Conservation (phyloP, 2,329 filamentous ascomycete genomes). For the Cladobotryum protrusum region DNA sequence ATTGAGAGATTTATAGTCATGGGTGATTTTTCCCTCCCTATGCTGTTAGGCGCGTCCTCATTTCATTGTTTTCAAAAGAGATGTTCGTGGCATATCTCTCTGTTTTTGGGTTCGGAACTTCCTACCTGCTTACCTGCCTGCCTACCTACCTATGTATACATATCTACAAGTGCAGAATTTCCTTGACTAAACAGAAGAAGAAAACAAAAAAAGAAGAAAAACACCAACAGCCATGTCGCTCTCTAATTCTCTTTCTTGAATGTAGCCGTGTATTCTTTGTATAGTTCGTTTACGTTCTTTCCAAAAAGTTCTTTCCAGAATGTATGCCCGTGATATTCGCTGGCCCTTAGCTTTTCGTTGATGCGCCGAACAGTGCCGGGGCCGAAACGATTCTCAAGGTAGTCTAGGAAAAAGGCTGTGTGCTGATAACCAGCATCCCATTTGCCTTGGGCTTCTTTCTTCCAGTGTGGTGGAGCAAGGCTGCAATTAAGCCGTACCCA, state of each 20-base stretch:
- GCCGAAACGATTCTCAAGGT: constrained; percentile 64
- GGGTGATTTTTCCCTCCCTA: neutral
- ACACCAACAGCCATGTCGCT: neutral
- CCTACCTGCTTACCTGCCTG: no score
- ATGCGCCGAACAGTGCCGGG: constrained; percentile 54
- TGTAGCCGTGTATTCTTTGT: constrained; percentile 59
- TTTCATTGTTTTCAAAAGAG: neutral
- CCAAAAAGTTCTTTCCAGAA: constrained; percentile 69
- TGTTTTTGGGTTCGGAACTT: neutral
- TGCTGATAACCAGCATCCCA: constrained; percentile 90
- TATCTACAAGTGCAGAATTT: neutral
- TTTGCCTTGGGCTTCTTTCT: constrained; percentile 45
- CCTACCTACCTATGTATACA: neutral
- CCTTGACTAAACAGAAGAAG: no score
- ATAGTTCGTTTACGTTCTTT: constrained; percentile 59
- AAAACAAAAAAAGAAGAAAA: no score
- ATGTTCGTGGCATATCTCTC: neutral
- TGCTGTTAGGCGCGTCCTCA: neutral
- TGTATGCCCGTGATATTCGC: constrained; percentile 55
- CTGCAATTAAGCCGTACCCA: constrained; percentile 76
- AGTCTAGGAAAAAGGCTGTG: constrained; percentile 87
- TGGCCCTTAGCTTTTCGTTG: constrained; percentile 60
- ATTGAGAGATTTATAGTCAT: constrained; percentile 3
- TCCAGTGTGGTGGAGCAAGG: constrained; percentile 80
- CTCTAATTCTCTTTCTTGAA: constrained; percentile 12